Evolutionary conservation across 306 rosid species (phyloP), one percentile per base, ranked within the genome.

Genomic region (Prunus mira): DNA sequence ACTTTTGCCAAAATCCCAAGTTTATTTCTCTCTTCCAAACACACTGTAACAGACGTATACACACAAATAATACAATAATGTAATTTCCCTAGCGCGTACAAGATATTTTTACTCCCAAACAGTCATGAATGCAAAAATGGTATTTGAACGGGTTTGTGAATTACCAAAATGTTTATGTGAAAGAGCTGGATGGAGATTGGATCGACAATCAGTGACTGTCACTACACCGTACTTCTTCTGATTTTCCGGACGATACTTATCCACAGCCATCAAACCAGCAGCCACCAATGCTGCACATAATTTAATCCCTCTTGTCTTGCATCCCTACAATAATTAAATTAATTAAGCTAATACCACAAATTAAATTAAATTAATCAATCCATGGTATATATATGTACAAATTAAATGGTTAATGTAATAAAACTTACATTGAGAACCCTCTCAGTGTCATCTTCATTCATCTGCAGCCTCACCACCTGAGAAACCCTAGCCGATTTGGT

Each of bases 171-270:
- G 49, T 17, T 79, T 72, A 74, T 6, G 47, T 6, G 87, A 49
- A 57, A 87, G 91, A 32, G 84, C 38, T 1, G 91, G 83, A 5
- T 84, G 70, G 4, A 88, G 87, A 63, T 28, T 52, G 50, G 90
- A 84, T 30, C 90, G 76, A 75, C 93, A 91, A 34, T 91, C 91
- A 3, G 79, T 75, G 69, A 91, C 65, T 28, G 91, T 87, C 34
- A 84, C 81, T 1, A 85, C 64, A 7, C 91, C 96, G 74, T 87
- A 88, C 77, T 85, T 82, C 49, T 78, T 52, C n/a, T 72, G 75
- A 30, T 67, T 34, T 56, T 58, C 41, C 32, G 57, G 58, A 4
- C 81, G 71, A 1, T 54, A 76, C 78, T 77, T 43, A 50, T 88
- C 84, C 0, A 83, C 82, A 6, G 90, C 91, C 62, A 85, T 79